These are phyloP conservation scores for Colletotrichum nymphaeae DNA, from an alignment of 2,329 filamentous ascomycete species.

Conservation along the genomic window DNA sequence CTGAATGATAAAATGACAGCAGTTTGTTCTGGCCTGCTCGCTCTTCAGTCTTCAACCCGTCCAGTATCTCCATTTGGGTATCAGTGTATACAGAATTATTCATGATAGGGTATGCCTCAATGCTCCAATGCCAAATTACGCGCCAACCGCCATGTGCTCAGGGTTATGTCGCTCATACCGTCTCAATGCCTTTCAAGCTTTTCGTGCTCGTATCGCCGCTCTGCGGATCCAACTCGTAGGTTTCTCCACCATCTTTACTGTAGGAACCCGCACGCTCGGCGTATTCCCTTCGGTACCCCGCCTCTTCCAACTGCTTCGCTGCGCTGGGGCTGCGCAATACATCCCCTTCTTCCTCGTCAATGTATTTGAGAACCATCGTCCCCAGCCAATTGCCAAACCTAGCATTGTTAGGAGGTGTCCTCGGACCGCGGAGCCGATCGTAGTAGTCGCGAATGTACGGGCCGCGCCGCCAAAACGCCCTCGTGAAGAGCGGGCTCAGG, in stretches of 20 bases:
- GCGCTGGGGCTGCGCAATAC: not conserved
- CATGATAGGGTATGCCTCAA: not conserved
- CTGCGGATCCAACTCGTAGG: conserved; percentile 1
- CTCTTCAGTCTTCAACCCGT: not conserved
- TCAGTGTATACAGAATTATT: not conserved
- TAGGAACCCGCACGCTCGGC: not conserved
- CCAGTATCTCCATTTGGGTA: not conserved
- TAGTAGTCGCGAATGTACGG: conserved; percentile 30
- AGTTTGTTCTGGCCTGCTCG: not conserved
- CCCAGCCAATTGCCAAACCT: conserved; percentile 24
- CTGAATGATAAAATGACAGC: too few relatives aligned
- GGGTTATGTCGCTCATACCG: not conserved
- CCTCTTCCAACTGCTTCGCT: conserved; percentile 1
- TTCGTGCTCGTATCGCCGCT: conserved; percentile 17
- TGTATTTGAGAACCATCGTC: conserved; percentile 20
- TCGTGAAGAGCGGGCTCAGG: conserved; percentile 32
- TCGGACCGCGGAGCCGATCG: not conserved
- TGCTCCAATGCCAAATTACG: not conserved
- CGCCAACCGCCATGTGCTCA: not conserved
- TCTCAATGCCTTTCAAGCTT: not conserved
- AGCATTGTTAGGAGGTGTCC: not conserved
- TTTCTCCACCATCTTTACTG: not conserved
- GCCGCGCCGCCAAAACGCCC: conserved; percentile 36
- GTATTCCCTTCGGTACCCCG: not conserved
- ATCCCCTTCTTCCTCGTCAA: conserved; percentile 13